Base-by-base conservation (phyloP, 192 early-diverging fungal species). In the Coemansia sp. region DNA sequence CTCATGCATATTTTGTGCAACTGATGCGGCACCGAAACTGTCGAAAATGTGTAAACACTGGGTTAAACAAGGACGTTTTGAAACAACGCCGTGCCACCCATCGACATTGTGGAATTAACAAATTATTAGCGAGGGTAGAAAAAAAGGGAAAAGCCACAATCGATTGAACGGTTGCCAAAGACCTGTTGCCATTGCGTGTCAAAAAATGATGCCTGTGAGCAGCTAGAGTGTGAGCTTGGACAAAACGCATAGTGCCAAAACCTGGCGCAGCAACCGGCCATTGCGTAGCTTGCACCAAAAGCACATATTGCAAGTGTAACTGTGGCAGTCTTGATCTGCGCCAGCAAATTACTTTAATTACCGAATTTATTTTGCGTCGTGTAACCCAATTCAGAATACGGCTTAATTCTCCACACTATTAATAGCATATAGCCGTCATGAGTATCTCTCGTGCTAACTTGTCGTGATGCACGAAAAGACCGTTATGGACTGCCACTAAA, bases 401-500 rank as follows among this genome's bases (percentile, higher is more conserved):
- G 48, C 48, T 49, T 49, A 49, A 49, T 49, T 49, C 48, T 49
- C 48, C 18, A 16, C 48, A 45, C 41, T 45, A 45, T 45, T n/a
- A n/a, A 45, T 45, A 45, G 41, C 10, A 45, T 45, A 45, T 45
- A 45, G 16, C 41, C 41, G 41, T 45, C 41, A 45, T 45, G 41
- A 14, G 16, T 45, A 45, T 45, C 41, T 13, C 32, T 35, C 32
- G 32, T 45, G 16, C 16, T 45, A 45, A 16, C 12, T 45, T 5
- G 41, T n/a, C 14, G 8, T 13, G 14, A 45, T 45, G 41, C 16
- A 45, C 13, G 12, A 13, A 13, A 45, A 45, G 12, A 16, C 16
- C 16, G 16, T 45, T 45, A n/a, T n/a, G 16, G 16, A n/a, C 41
- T 45, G 41, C 1, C 8, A 7, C 5, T 9, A 9, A 8, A 9